These are phyloP conservation scores for Plasmodium ovale DNA, from an alignment of 169 alveolate species.

Conservation along the genomic window DNA sequence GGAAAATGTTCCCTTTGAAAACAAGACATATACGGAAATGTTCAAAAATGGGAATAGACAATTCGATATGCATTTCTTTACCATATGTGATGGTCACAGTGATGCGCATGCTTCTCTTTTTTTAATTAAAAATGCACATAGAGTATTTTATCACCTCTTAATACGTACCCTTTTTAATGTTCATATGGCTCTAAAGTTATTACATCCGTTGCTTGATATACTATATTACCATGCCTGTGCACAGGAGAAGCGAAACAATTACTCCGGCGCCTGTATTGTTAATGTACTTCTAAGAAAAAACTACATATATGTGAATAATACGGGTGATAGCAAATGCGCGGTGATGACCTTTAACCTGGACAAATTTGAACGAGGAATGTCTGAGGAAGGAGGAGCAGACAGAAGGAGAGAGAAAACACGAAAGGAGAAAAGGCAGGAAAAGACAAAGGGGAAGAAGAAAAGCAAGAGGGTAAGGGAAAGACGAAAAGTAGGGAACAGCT, in stretches of 20 bases:
- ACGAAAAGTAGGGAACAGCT: not conserved
- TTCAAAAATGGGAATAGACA: not conserved
- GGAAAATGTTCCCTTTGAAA: not conserved
- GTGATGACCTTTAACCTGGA: conserved; percentile 40
- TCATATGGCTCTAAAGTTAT: conserved; percentile 21
- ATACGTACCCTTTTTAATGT: conserved; percentile 59
- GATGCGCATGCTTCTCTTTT: conserved; percentile 43
- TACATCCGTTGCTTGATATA: conserved; percentile 48
- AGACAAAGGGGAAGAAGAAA: not conserved
- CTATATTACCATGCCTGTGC: conserved; percentile 13
- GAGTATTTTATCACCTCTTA: conserved; percentile 45
- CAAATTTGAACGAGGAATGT: conserved; percentile 10
- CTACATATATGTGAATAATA: conserved; percentile 52
- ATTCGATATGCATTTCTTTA: conserved; percentile 66
- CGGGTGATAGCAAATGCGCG: conserved; percentile 72
- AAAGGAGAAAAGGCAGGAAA: not conserved
- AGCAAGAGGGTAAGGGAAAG: not conserved
- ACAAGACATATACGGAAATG: not conserved
- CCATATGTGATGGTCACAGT: conserved; percentile 75
- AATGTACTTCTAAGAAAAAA: conserved; percentile 34
- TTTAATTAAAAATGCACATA: conserved; percentile 47
- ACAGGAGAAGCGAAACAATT: not conserved
- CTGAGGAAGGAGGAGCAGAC: not conserved
- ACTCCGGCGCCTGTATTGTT: conserved; percentile 48
- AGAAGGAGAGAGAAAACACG: conserved; percentile 9